phyloP scores from a whole-genome alignment of 495 filamentous ascomycete genomes.

The Lophiostoma macrostomum region DNA sequence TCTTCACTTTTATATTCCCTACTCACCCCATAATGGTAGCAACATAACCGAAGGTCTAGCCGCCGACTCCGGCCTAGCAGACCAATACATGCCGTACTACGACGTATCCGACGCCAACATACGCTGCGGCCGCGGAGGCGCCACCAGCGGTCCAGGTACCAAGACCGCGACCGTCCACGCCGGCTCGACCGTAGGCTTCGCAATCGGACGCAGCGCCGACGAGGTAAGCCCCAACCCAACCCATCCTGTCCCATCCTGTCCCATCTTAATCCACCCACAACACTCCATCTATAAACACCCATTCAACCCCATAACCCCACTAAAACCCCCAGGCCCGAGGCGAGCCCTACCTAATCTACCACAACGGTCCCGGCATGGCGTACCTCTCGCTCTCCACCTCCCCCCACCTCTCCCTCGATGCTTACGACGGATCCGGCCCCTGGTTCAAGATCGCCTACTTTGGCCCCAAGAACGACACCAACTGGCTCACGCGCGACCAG shows the following conservation, averaged over 20 bases:
- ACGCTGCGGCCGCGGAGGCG: conserved; percentile 12
- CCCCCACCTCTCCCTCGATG: neutral
- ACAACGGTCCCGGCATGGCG: conserved; percentile 23
- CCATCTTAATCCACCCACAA: too few species aligned
- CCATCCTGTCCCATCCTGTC: too few species aligned
- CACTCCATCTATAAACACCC: too few species aligned
- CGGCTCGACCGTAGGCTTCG: conserved; percentile 8
- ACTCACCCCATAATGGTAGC: too few species aligned
- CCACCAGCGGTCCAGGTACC: neutral
- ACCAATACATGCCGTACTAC: conserved; percentile 24
- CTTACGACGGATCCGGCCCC: conserved; percentile 11
- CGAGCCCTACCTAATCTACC: conserved; percentile 15
- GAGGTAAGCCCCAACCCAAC: neutral
- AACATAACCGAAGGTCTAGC: conserved; percentile 6
- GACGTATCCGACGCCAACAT: conserved; percentile 12
- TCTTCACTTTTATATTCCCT: too few species aligned
- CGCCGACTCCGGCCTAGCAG: conserved; percentile 3
- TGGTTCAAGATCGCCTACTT: conserved; percentile 24
- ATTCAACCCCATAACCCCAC: too few species aligned
- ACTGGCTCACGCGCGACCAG: neutral
- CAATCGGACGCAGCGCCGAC: conserved; percentile 6
- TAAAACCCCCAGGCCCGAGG: too few species aligned
- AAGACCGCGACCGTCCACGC: conserved; percentile 11
- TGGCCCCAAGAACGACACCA: conserved; percentile 3
- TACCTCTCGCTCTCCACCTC: conserved; percentile 11